phyloP scores from a whole-genome alignment of 2,329 filamentous ascomycete genomes.

The Ceratocystis cacaofunesta region DNA sequence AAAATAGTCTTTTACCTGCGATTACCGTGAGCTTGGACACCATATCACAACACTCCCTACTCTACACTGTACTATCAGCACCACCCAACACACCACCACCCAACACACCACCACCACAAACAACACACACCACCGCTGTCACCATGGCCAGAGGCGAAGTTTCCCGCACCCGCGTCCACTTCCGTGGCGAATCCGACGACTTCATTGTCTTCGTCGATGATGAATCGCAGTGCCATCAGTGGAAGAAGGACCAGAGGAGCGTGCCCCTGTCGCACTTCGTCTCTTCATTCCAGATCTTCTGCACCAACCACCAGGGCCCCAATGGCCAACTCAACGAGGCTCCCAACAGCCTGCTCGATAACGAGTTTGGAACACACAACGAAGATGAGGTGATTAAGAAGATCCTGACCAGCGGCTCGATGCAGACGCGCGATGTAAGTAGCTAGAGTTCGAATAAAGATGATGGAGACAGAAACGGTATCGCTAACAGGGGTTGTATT shows the following conservation, averaged over 20 bases:
- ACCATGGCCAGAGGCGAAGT: slow-evolving; percentile 60
- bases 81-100: background rate
- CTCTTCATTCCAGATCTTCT: slow-evolving; percentile 75
- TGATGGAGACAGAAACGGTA: background rate
- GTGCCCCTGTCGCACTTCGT: slow-evolving; percentile 74
- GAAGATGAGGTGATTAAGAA: slow-evolving; percentile 68
- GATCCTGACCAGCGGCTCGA: slow-evolving; percentile 34
- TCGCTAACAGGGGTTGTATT: background rate
- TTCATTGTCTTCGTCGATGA: slow-evolving; percentile 47
- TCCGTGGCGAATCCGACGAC: slow-evolving; percentile 53
- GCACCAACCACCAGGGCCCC: slow-evolving; percentile 78
- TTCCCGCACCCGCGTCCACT: slow-evolving; percentile 63
- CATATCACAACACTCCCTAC: too few relatives aligned
- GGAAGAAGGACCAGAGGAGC: slow-evolving; percentile 58
- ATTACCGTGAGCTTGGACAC: background rate
- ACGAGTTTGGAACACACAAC: slow-evolving; percentile 70
- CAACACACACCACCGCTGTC: slow-evolving; percentile 16
- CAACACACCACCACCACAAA: background rate
- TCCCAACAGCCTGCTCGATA: slow-evolving; percentile 59
- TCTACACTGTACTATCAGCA: too few relatives aligned
- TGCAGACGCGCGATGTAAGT: slow-evolving; percentile 13
- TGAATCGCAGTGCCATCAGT: slow-evolving; percentile 54
- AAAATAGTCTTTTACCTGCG: background rate
- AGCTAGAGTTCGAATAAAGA: too few relatives aligned
- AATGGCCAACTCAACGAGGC: slow-evolving; percentile 68